Percentiles rank a stretch among this genome's conserved stretches.
phyloP scores from a whole-genome alignment of 2,329 filamentous ascomycete species.

The Meredithiella fracta region DNA sequence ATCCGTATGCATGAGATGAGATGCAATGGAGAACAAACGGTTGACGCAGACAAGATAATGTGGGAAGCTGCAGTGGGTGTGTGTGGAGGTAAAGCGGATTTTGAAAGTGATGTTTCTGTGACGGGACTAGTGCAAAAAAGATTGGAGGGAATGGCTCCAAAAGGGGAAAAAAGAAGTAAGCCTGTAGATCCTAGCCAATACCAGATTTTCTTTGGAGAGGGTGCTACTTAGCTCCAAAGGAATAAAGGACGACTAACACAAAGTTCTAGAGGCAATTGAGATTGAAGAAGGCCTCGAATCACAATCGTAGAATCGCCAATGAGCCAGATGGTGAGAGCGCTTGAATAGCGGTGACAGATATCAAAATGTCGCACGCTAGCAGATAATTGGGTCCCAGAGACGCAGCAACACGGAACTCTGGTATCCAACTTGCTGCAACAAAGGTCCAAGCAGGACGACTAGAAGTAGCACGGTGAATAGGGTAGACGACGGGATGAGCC shows the following conservation, averaged over 20 bases:
- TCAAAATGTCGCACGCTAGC: slow-evolving; percentile 5
- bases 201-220: background rate
- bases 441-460: slow-evolving; percentile 1
- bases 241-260: no score
- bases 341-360: background rate
- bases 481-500: background rate
- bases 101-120: background rate
- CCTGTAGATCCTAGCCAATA: background rate
- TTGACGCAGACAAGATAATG: background rate
- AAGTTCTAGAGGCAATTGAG: background rate
- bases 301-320: background rate
- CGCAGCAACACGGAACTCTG: background rate
- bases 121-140: no score
- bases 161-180: background rate
- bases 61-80: background rate
- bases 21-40: background rate
- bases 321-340: background rate
- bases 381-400: slow-evolving; percentile 5
- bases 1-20: slow-evolving; percentile 5
- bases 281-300: background rate
- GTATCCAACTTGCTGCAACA: background rate
- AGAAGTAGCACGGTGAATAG: slow-evolving; percentile 1
- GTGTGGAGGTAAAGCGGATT: background rate
- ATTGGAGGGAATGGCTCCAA: background rate
- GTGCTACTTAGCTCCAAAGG: no score